Evolutionary conservation across 2,329 filamentous ascomycete genomes (phyloP), one percentile per base, ranked within the genome.

Genomic region (Trichophyton equinum): DNA sequence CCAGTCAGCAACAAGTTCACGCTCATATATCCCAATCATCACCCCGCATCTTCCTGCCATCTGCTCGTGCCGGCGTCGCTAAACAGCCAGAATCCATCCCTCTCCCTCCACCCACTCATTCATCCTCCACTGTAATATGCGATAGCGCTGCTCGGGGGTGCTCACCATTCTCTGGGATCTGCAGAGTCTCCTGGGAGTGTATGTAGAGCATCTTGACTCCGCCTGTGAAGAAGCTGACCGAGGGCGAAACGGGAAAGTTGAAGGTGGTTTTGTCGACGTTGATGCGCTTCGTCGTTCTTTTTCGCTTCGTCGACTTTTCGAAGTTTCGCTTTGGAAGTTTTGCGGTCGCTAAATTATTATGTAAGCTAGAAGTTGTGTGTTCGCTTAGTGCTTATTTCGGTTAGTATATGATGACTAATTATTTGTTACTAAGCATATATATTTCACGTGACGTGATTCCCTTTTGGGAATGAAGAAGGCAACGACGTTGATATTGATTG

Each of bases 161-260:
- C 89, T 81, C 86, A 96, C 91, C 91, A 83, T 91, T 89, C 79
- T 96, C 90, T 75, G 95, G 94, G 81, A 99, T 90, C 75, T 86
- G 85, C 82, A 99, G 84, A 81, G 85, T 83, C 86, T 99, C 92
- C 82, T 92, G 84, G 76, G 90, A 95, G 85, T 96, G 91, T 83
- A 99, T 96, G 89, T 96, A 97, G 85, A 89, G 95, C 94, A 97
- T 97, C 82, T 89, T 96, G 88, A 81, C 74, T 74, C 74, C 69
- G 69, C 72, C 70, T 71, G 69, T 71, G 68, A 69, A 67, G 68
- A 69, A 67, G 66, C 72, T 62, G 71, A 73, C 71, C 72, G 73
- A 73, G 70, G 72, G 68, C 68, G 67, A 68, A 67, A 69, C 57
- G 59, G 59, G 57, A 61, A 51, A 63, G 20, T 20, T 49, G 44